Base-by-base conservation (phyloP, 2,329 filamentous ascomycete genomes). In the Fusarium chuoi region DNA sequence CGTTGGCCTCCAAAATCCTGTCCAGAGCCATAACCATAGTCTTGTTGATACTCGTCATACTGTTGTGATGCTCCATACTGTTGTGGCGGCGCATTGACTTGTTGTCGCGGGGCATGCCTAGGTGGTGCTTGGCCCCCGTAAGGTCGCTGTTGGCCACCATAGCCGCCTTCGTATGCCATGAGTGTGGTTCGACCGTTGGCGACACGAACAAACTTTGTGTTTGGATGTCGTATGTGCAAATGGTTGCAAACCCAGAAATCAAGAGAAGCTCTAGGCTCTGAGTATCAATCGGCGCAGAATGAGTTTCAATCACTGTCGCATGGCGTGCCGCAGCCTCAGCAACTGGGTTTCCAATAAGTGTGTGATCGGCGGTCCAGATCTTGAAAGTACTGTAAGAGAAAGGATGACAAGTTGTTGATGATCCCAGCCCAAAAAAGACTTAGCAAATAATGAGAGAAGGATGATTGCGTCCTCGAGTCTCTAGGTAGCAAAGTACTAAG, bases 101-200 rank as follows among this genome's bases (percentile, higher is more conserved):
- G 78, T 75, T 81, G 77, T 83, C 84, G 83, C 44, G 83, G 82
- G 52, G 75, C 78, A 54, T 83, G 81, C 61, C 84, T 81, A 62
- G 84, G 84, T 49, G 83, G 82, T 58, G 83, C 85, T 38, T 82
- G 84, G 42, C 85, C 86, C 69, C 82, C 83, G 76, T 88, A 88
- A n/a, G 84, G 84, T 65, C 85, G 85, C 76, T 87, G 84, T 59
- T 86, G 84, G 49, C 76, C 82, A 64, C 82, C 82, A 68, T 79
- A 79, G n/a, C 75, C 84, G 69, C 82, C 84, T 70, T 88, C 85
- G 77, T 88, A 89, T 51, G 87, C 85, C 88, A 89, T 89, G 22
- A 38, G 45, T 58, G 42, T 48, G 58, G 54, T 49, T 72, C 52
- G 39, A 44, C 45, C 49, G 59, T 54, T 39, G 59, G 22, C 39